Evolutionary conservation across 371 early-diverging fungal genomes (phyloP).

Genomic region (Rhizopus microsporus): DNA sequence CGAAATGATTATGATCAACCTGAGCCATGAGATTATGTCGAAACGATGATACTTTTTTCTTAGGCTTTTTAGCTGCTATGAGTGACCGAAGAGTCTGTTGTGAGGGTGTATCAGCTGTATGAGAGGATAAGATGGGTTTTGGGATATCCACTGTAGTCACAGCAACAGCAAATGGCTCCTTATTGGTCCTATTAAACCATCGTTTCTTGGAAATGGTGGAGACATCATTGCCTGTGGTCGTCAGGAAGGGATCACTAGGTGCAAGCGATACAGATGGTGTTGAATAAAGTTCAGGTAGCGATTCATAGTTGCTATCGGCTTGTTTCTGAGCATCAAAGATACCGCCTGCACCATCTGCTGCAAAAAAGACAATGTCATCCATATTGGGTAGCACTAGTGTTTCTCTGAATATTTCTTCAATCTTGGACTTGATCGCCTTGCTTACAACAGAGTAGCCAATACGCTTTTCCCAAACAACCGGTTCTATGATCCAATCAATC

Average conservation of each 20-base stretch:
- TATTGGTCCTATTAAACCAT: conserved; percentile 18
- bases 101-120: conserved; percentile 15
- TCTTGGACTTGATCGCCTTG: conserved; percentile 80
- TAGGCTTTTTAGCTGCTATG: conserved; percentile 10
- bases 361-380: conserved; percentile 85
- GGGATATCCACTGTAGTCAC: not conserved
- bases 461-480: conserved; percentile 82
- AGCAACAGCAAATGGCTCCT: conserved; percentile 2
- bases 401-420: conserved; percentile 78
- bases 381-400: conserved; percentile 88
- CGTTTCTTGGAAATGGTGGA: conserved; percentile 7
- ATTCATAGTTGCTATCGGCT: conserved; percentile 8
- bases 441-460: conserved; percentile 80
- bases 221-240: conserved; percentile 3
- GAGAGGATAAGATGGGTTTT: not conserved
- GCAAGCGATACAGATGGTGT: conserved; percentile 24
- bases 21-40: not conserved
- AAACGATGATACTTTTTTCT: not conserved
- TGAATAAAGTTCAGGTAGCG: conserved; percentile 25
- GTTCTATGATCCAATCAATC: conserved; percentile 78
- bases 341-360: conserved; percentile 62
- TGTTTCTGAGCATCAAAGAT: conserved; percentile 45
- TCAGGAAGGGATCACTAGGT: conserved; percentile 20
- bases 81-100: conserved; percentile 22
- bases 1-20: not conserved